Conservation (phyloP, 2,329 filamentous ascomycete species). For the Calonectria pseudoturangicola region DNA sequence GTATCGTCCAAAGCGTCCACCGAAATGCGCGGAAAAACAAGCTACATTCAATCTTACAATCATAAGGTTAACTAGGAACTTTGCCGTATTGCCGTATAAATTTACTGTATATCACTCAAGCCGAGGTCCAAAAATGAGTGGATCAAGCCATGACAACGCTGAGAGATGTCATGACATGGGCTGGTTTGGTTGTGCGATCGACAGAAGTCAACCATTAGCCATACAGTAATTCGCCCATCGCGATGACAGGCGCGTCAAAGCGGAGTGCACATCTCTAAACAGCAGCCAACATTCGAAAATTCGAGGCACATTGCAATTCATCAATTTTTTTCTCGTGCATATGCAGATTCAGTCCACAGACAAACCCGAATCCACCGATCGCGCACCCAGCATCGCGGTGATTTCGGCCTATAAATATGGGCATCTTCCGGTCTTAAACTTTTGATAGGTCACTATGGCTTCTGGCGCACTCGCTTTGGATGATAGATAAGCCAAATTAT, state of each 20-base stretch:
- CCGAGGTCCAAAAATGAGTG: neutral
- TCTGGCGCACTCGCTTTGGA: too few relatives aligned
- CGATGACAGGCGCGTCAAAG: neutral
- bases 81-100: constrained; percentile 6
- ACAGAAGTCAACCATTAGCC: neutral
- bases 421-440: neutral
- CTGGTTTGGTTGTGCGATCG: neutral
- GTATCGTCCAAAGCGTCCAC: neutral
- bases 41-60: neutral
- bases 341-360: neutral
- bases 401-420: neutral
- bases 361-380: neutral
- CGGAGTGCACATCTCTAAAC: neutral
- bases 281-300: too few relatives aligned
- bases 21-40: neutral
- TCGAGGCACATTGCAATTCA: neutral
- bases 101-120: neutral
- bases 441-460: neutral
- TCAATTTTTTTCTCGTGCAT: neutral
- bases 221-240: neutral
- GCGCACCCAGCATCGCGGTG: neutral
- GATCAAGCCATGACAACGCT: neutral
- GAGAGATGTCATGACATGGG: too few relatives aligned
- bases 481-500: neutral
- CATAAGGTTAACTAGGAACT: neutral